Evolutionary conservation across 148 eudicot species (phyloP), one percentile per base, ranked within the genome.

Genomic region (Cornus florida): DNA sequence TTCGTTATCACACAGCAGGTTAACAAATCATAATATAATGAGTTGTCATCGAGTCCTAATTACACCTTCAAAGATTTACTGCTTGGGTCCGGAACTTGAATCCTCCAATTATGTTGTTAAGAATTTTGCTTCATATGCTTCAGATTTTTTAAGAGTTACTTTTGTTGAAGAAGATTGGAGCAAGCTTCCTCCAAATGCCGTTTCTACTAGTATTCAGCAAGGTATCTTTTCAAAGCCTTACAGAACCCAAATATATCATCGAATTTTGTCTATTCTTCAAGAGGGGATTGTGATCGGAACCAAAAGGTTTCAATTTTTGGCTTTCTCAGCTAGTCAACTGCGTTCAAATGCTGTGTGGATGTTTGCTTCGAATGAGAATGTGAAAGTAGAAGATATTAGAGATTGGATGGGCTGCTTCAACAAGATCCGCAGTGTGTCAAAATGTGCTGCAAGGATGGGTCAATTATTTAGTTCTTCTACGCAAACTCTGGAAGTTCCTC

Each of bases 151-250:
- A 81, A 87, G 99, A 80, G 93, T 90, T 77, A 96, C 99, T 64
- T 96, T 96, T 86, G 99, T 96, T 32, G 99, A 96, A 65, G 99
- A 96, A 86, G 99, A 96, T 83, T 93, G 97, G 98, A 84, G 99
- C 75, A 92, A 84, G 87, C 94, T 96, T 68, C 81, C 83, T 1
- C 72, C 92, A 0, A 76, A 73, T 84, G 88, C 85, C 64, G 85
- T 96, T 72, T 91, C 98, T 23, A 78, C 90, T 17, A 84, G 81
- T 81, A 74, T 82, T 70, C 86, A 88, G 75, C 87, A 86, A 78
- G 99, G 95, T 31, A 83, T 96, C 48, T 92, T 92, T 83, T 83
- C 95, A 23, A 93, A 90, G 82, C 92, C 97, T 71, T 85, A 78
- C 50, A 90, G 83, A 79, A 96, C 99, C 1, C 32, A 78, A 4